Conservation (phyloP, 371 early-diverging fungal genomes). For the Actinomortierella ambigua region DNA sequence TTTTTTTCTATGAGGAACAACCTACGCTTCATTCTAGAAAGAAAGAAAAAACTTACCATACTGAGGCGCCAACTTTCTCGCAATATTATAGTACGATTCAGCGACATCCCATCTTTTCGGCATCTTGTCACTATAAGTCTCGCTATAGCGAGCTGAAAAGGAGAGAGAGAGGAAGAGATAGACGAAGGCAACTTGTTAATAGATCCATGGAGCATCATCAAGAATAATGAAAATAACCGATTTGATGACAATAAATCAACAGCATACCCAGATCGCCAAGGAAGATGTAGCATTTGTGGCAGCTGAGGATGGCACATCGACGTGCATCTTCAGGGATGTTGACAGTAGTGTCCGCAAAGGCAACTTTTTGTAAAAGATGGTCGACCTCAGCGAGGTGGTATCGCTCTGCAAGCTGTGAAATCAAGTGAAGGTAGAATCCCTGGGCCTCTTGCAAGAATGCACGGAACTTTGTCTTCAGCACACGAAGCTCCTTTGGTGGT, state of each 20-base stretch:
- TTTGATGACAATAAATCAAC: not conserved
- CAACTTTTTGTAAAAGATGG: slow-evolving; percentile 16
- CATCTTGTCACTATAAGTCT: slow-evolving; percentile 51
- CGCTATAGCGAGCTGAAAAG: slow-evolving; percentile 58
- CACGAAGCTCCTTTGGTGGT: slow-evolving; percentile 35
- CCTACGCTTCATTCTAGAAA: no score
- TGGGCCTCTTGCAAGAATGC: slow-evolving; percentile 57
- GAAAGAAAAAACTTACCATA: slow-evolving; percentile 26
- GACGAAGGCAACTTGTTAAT: slow-evolving; percentile 1
- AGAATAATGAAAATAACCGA: not conserved
- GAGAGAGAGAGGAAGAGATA: not conserved
- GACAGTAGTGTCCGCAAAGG: slow-evolving; percentile 6
- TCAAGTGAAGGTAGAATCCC: slow-evolving; percentile 57
- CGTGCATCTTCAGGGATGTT: slow-evolving; percentile 42
- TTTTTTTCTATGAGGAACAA: not conserved
- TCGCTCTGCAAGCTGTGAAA: slow-evolving; percentile 47
- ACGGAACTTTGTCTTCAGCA: slow-evolving; percentile 51
- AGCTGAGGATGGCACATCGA: slow-evolving; percentile 48
- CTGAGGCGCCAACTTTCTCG: slow-evolving; percentile 55
- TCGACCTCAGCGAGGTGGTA: slow-evolving; percentile 46
- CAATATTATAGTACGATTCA: slow-evolving; percentile 58
- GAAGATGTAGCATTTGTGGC: slow-evolving; percentile 59
- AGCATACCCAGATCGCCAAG: slow-evolving; percentile 63
- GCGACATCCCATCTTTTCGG: slow-evolving; percentile 55
- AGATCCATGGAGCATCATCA: not conserved